Evolutionary conservation across 1,284 basidiomycete genomes (phyloP).

Genomic region (Cyathus pygmaeus): DNA sequence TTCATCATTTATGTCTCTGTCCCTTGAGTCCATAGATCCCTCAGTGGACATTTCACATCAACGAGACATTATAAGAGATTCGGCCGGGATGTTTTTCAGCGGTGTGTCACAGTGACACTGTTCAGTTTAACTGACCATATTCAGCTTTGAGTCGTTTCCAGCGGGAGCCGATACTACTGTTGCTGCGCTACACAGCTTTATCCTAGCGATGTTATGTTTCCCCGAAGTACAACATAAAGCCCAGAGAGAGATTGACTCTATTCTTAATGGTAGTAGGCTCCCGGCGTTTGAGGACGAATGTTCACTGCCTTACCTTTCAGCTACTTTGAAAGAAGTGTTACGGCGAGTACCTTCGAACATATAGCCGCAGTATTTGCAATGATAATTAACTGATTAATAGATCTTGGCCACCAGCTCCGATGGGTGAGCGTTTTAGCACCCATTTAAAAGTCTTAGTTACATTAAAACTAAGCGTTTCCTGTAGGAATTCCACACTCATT

Average conservation of each 20-base stretch:
- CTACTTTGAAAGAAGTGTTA: neutral
- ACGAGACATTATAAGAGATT: slow-evolving; percentile 24
- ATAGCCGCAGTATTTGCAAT: neutral
- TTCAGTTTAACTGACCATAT: neutral
- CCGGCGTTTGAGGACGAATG: slow-evolving; percentile 21
- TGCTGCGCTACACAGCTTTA: slow-evolving; percentile 30
- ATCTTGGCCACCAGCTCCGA: neutral
- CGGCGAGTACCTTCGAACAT: neutral
- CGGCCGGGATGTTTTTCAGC: slow-evolving; percentile 31
- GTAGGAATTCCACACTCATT: slow-evolving; percentile 26
- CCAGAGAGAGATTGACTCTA: slow-evolving; percentile 46
- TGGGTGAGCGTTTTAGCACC: neutral
- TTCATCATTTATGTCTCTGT: slow-evolving; percentile 27
- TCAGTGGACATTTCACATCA: slow-evolving; percentile 5
- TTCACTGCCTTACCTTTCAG: neutral
- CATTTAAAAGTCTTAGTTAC: neutral
- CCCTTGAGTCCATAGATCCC: slow-evolving; percentile 18
- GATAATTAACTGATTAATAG: neutral
- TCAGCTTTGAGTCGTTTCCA: neutral
- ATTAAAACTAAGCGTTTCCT: slow-evolving; percentile 4
- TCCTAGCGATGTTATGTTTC: slow-evolving; percentile 39
- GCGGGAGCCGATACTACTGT: slow-evolving; percentile 14
- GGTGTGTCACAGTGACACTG: no score
- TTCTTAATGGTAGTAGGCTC: slow-evolving; percentile 36
- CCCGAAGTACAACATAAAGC: slow-evolving; percentile 45